phyloP scores from a whole-genome alignment of 164 flowering plant species.

The Magnolia sinica region DNA sequence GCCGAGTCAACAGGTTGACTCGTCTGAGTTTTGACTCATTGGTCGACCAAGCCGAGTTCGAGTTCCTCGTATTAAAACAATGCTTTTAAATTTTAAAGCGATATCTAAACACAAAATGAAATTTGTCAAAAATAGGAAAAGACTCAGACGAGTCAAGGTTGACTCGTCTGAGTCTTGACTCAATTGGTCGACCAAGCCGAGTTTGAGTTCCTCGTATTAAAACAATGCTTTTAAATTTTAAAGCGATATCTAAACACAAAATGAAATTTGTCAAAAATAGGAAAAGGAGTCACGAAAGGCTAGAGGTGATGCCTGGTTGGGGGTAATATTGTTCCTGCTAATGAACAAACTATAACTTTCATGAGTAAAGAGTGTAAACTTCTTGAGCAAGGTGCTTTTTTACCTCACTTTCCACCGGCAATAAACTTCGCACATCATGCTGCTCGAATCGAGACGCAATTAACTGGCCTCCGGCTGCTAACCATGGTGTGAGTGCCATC shows the following conservation, averaged over 20 bases:
- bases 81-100: no score
- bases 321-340: not conserved
- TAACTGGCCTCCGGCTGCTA: slow-evolving; percentile 98
- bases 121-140: not conserved
- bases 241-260: no score
- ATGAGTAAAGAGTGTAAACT: not conserved
- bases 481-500: slow-evolving; percentile 96
- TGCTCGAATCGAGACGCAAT: slow-evolving; percentile 95
- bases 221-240: no score
- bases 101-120: no score
- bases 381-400: not conserved
- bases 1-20: no score
- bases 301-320: not conserved
- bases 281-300: not conserved
- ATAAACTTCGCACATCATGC: slow-evolving; percentile 91
- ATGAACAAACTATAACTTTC: not conserved
- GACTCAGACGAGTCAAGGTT: no score
- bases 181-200: no score
- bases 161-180: no score
- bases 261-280: not conserved
- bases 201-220: no score
- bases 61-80: no score
- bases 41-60: no score
- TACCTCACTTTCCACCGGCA: slow-evolving; percentile 99
- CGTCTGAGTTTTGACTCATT: no score